Percentiles rank a stretch among this genome's conserved stretches.
phyloP scores from a whole-genome alignment of 2,329 filamentous ascomycete species.

The Xylariaceae sp. region DNA sequence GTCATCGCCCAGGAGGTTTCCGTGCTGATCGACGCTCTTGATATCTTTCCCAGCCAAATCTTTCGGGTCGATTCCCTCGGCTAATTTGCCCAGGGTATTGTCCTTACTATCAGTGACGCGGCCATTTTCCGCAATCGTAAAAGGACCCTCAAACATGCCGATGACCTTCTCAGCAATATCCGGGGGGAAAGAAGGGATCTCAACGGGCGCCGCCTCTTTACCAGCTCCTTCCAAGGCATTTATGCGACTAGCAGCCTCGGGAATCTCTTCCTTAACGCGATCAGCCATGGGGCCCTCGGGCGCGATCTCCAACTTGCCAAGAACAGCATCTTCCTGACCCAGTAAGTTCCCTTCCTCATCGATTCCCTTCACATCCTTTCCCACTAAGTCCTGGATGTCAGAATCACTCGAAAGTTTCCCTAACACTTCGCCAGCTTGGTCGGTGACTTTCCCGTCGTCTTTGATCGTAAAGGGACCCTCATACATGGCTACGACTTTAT shows the following conservation, averaged over 20 bases:
- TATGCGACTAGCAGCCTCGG: slow-evolving; percentile 34
- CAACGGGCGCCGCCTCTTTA: slow-evolving; percentile 19
- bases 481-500: slow-evolving; percentile 43
- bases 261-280: slow-evolving; percentile 27
- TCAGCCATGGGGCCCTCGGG: slow-evolving; percentile 38
- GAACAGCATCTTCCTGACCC: slow-evolving; percentile 57
- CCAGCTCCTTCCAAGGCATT: slow-evolving; percentile 37
- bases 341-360: slow-evolving; percentile 60
- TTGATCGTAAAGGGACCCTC: slow-evolving; percentile 44
- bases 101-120: slow-evolving; percentile 44
- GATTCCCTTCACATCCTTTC: slow-evolving; percentile 60
- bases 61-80: slow-evolving; percentile 29
- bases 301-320: slow-evolving; percentile 54
- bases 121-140: slow-evolving; percentile 42
- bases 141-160: slow-evolving; percentile 31
- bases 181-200: slow-evolving; percentile 31
- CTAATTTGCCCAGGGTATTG: slow-evolving; percentile 32
- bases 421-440: slow-evolving; percentile 51
- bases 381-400: slow-evolving; percentile 39
- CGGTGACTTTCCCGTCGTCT: slow-evolving; percentile 51
- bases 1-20: slow-evolving; percentile 61
- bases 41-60: slow-evolving; percentile 51
- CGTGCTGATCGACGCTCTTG: slow-evolving; percentile 60
- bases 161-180: slow-evolving; percentile 32
- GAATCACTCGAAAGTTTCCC: slow-evolving; percentile 36